Base-by-base conservation (phyloP, 345 rosid genomes). In the Citrus unshiu region DNA sequence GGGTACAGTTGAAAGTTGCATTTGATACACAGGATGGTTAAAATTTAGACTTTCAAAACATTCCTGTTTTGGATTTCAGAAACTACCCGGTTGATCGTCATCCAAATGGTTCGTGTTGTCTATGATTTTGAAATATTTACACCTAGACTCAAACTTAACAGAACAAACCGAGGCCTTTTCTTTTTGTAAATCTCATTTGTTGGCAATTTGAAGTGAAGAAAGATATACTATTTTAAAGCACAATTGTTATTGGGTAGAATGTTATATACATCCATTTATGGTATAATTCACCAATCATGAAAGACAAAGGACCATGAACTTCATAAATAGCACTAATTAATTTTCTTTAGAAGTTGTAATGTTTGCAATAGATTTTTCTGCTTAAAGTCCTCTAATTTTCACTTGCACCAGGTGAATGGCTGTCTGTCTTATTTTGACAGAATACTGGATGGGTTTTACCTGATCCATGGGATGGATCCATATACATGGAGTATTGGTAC, bases 391-490 rank as follows among this genome's bases (percentile, higher is more conserved):
- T 54, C 77, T 78, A 56, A 62, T 37, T 74, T 72, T 77, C 54
- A 24, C 68, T 32, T 79, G 75, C 60, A 57, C 64, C 85, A 88
- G 89, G 91, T 86, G 72, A 86, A 83, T 77, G 89, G 91, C 43
- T 80, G 81, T 73, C 81, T 88, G 72, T 88, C 91, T 63, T 88
- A 86, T 72, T 74, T 79, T 30, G 89, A 86, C 79, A 85, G 83
- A 80, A 81, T 88, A 77, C 85, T 82, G 9, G 87, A 88, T 86
- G 91, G 91, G 39, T 85, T 88, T 88, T 88, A 88, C 84, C 69
- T 80, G 24, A 83, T 88, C 58, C 76, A 81, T 70, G 89, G 91
- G 74, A 83, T 88, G 86, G 87, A 88, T 78, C 87, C 88, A 32
- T 86, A 84, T 80, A 70, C 81, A 24, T 88, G 91, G 91, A 78